Base-by-base conservation (phyloP, 202 grass and related monocot species). In the Schoenoplectus triqueter region DNA sequence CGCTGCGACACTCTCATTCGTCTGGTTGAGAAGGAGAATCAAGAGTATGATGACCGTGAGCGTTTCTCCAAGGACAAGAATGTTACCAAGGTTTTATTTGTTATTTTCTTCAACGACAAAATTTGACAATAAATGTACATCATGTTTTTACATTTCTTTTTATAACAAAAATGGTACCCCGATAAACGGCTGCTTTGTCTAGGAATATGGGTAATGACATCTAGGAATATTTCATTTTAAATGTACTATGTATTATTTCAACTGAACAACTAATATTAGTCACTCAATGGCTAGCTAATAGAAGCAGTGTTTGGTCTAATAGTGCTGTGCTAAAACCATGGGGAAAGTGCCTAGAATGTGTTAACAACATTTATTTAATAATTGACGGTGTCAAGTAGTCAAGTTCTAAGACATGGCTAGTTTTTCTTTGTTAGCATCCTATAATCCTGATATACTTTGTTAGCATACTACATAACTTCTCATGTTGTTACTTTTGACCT, bases 1-100 rank as follows among this genome's bases (percentile, higher is more conserved):
- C 86, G 89, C 31, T 91, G 89, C 45, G 89, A 91, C 81, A 91
- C 89, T 15, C 86, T 91, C 67, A 88, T 91, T 50, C 82, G 86
- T 5, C 83, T 91, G 14, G 86, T 91, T 17, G 89, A 91, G 86
- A 91, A 88, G 77, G 89, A 91, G 76, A 88, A 91, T 64, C 89
- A 91, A 69, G 89, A 91, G 85, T 79, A 91, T 78, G 89, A 91
- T 49, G 89, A 91, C 63, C 80, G 52, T 59, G 85, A 90, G 40
- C 54, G 89, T 48, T 87, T 87, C 31, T 80, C 85, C 61, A 69
- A 86, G 78, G 89, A 91, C 60, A 91, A 91, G 81, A 88, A 91
- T 48, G 69, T 78, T 18, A 70, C 83, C 14, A 91, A 84, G 88
- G 88, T 90, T 85, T 45, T 49, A 57, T 54, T 13, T 40, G 62